Conservation (phyloP, 2,329 filamentous ascomycete genomes). For the Ophiocordyceps polyrhachis-furcata region DNA sequence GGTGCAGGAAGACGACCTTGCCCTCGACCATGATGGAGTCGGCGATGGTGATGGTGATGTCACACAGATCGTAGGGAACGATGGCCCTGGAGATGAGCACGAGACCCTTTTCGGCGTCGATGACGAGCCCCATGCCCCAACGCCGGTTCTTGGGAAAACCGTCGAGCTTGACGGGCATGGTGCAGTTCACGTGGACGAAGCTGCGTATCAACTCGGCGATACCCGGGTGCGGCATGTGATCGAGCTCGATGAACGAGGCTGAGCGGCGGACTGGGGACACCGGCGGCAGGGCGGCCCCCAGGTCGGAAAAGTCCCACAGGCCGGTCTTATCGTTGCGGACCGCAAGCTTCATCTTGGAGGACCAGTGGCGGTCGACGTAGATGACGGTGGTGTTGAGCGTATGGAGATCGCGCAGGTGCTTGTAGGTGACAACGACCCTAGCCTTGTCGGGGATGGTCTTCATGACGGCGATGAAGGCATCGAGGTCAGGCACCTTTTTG, state of each 20-base stretch:
- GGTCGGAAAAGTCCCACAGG: constrained; percentile 82
- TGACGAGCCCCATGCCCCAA: constrained; percentile 91
- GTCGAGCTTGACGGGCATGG: constrained; percentile 89
- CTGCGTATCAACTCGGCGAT: constrained; percentile 89
- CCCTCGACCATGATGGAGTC: constrained; percentile 90
- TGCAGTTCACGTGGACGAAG: constrained; percentile 83
- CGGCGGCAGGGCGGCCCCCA: constrained; percentile 64
- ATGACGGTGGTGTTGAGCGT: constrained; percentile 86
- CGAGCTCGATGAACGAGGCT: constrained; percentile 81
- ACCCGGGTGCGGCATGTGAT: constrained; percentile 70
- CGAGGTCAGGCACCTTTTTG: constrained; percentile 71
- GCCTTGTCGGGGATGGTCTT: constrained; percentile 65
- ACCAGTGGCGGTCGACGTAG: constrained; percentile 89
- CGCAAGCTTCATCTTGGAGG: constrained; percentile 81
- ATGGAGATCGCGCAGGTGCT: constrained; percentile 85
- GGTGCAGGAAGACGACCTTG: constrained; percentile 90
- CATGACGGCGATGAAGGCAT: constrained; percentile 82
- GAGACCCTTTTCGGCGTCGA: constrained; percentile 88
- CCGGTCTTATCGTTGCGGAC: constrained; percentile 79
- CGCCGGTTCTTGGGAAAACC: constrained; percentile 92
- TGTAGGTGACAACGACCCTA: constrained; percentile 84
- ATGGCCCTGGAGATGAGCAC: constrained; percentile 89
- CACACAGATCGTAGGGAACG: constrained; percentile 89
- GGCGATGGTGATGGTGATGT: constrained; percentile 89
- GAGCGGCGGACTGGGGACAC: constrained; percentile 52